A percentile compares a stretch with the other conserved stretches of the same genome.
phyloP scores from a whole-genome alignment of 805 yeast genomes.

The Spathaspora passalidarum region DNA sequence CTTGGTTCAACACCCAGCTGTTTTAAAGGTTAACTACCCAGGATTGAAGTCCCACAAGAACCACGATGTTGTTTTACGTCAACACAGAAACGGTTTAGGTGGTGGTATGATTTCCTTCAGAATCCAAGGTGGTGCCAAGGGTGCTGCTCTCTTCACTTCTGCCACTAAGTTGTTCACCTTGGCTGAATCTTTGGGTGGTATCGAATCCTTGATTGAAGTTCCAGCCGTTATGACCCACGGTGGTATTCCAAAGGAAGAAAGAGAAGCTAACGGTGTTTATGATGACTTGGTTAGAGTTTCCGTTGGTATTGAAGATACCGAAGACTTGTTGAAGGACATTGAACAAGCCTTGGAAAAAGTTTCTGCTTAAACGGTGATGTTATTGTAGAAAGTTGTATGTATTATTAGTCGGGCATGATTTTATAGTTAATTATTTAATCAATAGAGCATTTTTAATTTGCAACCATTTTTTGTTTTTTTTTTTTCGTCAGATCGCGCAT shows the following conservation, averaged over 20 bases:
- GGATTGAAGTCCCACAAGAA: conserved; percentile 67
- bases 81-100: conserved; percentile 82
- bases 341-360: conserved; percentile 53
- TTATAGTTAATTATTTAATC: not conserved
- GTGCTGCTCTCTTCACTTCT: conserved; percentile 71
- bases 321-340: conserved; percentile 70
- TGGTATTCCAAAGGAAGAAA: conserved; percentile 75
- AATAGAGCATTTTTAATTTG: not conserved
- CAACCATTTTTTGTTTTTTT: too few relatives aligned
- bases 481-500: too few relatives aligned
- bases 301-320: conserved; percentile 83
- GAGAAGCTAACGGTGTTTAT: conserved; percentile 77
- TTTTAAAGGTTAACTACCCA: conserved; percentile 76
- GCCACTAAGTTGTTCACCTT: conserved; percentile 74
- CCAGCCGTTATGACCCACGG: conserved; percentile 94
- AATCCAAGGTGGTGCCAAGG: conserved; percentile 75
- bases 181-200: conserved; percentile 90
- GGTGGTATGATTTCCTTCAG: conserved; percentile 93
- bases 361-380: conserved; percentile 8
- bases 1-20: conserved; percentile 49
- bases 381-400: not conserved
- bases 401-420: not conserved
- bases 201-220: conserved; percentile 80
- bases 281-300: conserved; percentile 81
- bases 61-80: conserved; percentile 61